Percentiles rank a stretch among this genome's conserved stretches.
Conservation (phyloP, 2,329 filamentous ascomycete species). For the Fusarium redolens region DNA sequence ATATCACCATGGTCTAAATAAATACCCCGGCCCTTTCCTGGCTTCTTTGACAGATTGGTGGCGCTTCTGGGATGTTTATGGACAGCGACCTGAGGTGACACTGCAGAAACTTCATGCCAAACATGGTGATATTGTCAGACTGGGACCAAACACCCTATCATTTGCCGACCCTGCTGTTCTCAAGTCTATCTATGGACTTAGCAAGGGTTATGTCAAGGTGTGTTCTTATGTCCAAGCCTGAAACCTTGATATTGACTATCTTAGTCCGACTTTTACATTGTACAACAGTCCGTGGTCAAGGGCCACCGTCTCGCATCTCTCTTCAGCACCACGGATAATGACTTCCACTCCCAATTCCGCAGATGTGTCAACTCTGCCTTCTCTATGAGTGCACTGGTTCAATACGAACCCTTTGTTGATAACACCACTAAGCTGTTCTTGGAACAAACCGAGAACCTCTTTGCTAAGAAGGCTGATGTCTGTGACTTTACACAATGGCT, state of each 20-base stretch:
- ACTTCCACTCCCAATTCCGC: conserved; percentile 79
- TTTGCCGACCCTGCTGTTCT: conserved; percentile 80
- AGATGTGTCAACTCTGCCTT: conserved; percentile 82
- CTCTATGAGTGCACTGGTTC: conserved; percentile 79
- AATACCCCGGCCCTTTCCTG: conserved; percentile 77
- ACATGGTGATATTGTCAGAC: conserved; percentile 78
- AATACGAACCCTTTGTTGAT: conserved; percentile 85
- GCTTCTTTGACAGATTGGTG: conserved; percentile 76
- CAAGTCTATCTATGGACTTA: conserved; percentile 82
- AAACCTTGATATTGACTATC: conserved; percentile 49
- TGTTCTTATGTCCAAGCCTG: conserved; percentile 52
- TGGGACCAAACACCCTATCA: conserved; percentile 79
- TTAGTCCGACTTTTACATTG: conserved; percentile 82
- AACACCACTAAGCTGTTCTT: conserved; percentile 79
- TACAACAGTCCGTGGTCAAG: conserved; percentile 78
- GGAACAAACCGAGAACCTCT: conserved; percentile 67
- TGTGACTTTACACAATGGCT: conserved; percentile 76
- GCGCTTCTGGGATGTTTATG: conserved; percentile 76
- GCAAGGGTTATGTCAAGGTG: conserved; percentile 84
- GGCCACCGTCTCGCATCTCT: conserved; percentile 76
- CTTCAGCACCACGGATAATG: conserved; percentile 80
- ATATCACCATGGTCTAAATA: conserved; percentile 69
- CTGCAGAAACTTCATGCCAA: conserved; percentile 75
- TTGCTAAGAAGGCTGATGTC: conserved; percentile 53
- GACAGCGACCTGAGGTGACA: conserved; percentile 72